A percentile compares a stretch with the other conserved stretches of the same genome.
phyloP scores from a whole-genome alignment of 805 yeast species.

The Ogataea glucozyma region DNA sequence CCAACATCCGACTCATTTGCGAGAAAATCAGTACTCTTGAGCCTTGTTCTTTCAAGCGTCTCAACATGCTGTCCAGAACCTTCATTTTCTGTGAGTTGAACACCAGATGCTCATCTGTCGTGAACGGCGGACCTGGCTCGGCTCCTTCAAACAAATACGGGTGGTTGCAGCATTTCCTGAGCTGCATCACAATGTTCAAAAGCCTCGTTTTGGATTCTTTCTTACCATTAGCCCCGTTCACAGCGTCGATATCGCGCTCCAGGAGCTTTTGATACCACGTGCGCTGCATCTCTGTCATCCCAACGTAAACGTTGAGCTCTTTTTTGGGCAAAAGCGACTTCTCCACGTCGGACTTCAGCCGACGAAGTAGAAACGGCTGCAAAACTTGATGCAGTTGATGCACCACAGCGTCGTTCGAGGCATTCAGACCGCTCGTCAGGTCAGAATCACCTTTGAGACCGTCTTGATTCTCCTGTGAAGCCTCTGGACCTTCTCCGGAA shows the following conservation, averaged over 20 bases:
- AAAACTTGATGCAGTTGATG: slow-evolving; percentile 74
- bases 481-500: slow-evolving; percentile 40
- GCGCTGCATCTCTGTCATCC: slow-evolving; percentile 78
- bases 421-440: no score
- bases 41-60: slow-evolving; percentile 64
- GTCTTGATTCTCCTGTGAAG: no score
- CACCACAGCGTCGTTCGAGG: slow-evolving; percentile 52
- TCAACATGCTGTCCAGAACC: slow-evolving; percentile 66
- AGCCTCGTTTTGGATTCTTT: slow-evolving; percentile 75
- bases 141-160: slow-evolving; percentile 86
- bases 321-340: slow-evolving; percentile 73
- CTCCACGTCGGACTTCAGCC: slow-evolving; percentile 81
- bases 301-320: slow-evolving; percentile 71
- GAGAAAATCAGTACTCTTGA: slow-evolving; percentile 78
- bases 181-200: slow-evolving; percentile 79
- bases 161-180: slow-evolving; percentile 83
- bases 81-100: slow-evolving; percentile 71
- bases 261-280: slow-evolving; percentile 74
- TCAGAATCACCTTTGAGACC: no score
- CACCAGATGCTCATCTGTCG: slow-evolving; percentile 81
- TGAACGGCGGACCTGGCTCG: slow-evolving; percentile 86
- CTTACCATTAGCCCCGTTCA: slow-evolving; percentile 76
- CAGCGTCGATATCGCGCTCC: slow-evolving; percentile 82
- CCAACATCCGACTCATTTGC: slow-evolving; percentile 82
- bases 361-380: slow-evolving; percentile 71